Conservation (phyloP, 345 rosid species). For the Isatis tinctoria region DNA sequence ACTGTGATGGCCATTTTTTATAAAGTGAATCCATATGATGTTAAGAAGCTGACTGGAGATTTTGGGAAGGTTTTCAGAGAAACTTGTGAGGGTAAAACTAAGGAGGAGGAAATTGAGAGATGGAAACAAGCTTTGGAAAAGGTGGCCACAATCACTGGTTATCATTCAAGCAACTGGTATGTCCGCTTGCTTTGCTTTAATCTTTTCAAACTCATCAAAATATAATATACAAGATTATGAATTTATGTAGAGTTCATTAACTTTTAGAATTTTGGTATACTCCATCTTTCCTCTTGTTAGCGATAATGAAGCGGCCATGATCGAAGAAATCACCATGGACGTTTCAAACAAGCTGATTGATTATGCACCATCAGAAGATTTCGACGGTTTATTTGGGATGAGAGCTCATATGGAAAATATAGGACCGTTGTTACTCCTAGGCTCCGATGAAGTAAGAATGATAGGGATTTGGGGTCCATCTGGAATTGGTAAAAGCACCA, state of each 20-base stretch:
- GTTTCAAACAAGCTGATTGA: not conserved
- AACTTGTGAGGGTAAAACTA: not conserved
- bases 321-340: constrained; percentile 1
- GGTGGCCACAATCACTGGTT: not conserved
- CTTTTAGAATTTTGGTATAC: not conserved
- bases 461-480: too few relatives aligned
- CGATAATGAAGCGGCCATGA: constrained; percentile 12
- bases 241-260: too few relatives aligned
- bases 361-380: not conserved
- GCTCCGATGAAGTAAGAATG: too few relatives aligned
- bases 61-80: not conserved
- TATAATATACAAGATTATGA: too few relatives aligned
- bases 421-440: too few relatives aligned
- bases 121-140: not conserved
- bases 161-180: not conserved
- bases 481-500: too few relatives aligned
- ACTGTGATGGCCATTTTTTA: not conserved
- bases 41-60: not conserved
- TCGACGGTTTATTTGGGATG: not conserved
- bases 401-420: too few relatives aligned
- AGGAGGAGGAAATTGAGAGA: not conserved
- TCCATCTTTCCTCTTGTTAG: not conserved
- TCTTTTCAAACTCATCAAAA: too few relatives aligned
- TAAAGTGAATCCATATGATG: not conserved
- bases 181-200: not conserved